A percentile compares a stretch with the other conserved stretches of the same genome.
phyloP scores from a whole-genome alignment of 1,284 basidiomycete species.

The Meira miltonrushii region DNA sequence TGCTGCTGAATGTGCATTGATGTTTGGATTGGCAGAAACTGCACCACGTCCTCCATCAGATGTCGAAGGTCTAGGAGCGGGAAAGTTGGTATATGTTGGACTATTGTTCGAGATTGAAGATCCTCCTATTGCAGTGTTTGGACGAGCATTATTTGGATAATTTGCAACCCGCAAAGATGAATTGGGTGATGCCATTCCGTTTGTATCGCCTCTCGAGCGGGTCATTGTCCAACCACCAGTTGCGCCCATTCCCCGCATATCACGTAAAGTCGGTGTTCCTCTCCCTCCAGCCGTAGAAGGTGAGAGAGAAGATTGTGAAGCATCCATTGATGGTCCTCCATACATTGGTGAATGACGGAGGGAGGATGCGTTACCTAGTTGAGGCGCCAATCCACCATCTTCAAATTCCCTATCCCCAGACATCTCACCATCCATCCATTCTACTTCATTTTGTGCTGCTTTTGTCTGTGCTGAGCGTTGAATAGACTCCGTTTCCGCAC shows the following conservation, averaged over 20 bases:
- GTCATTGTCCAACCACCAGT: too few species aligned
- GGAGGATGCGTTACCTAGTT: not conserved
- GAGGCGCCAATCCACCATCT: too few species aligned
- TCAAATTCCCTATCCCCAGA: too few species aligned
- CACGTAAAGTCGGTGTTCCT: too few species aligned
- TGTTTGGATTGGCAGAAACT: slow-evolving; percentile 33
- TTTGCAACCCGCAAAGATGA: too few species aligned
- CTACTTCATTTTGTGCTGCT: slow-evolving; percentile 1
- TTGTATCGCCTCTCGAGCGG: too few species aligned
- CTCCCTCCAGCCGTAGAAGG: too few species aligned
- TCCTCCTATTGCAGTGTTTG: slow-evolving; percentile 36
- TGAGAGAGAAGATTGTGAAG: too few species aligned
- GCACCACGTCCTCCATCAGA: slow-evolving; percentile 19
- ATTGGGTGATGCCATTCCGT: too few species aligned
- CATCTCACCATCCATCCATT: not conserved
- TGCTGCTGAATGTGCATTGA: slow-evolving; percentile 21
- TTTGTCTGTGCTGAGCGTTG: slow-evolving; percentile 1
- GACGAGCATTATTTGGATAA: slow-evolving; percentile 9
- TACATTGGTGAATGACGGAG: slow-evolving; percentile 3
- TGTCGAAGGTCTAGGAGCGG: slow-evolving; percentile 23
- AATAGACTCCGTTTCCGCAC: slow-evolving; percentile 20
- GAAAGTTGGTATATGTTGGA: slow-evolving; percentile 23
- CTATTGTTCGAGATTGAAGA: slow-evolving; percentile 9
- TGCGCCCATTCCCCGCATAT: too few species aligned
- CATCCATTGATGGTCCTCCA: too few species aligned